phyloP scores from a whole-genome alignment of 2,329 filamentous ascomycete genomes.

The Endocalyx cinctus region DNA sequence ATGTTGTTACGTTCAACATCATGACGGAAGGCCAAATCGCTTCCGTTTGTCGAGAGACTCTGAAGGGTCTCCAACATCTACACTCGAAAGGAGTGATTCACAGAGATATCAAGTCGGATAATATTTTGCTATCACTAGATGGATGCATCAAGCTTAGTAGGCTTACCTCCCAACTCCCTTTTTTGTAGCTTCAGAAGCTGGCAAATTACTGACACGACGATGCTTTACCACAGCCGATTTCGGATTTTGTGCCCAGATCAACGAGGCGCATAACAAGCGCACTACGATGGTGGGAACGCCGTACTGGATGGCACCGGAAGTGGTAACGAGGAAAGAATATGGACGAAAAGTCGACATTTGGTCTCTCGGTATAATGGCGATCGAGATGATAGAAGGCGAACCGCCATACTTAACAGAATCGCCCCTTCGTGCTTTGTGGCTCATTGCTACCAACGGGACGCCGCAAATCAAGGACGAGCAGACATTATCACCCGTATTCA shows the following conservation, averaged over 20 bases:
- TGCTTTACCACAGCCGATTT: slow-evolving; percentile 68
- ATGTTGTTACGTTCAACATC: slow-evolving; percentile 98
- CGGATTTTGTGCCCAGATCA: slow-evolving; percentile 97
- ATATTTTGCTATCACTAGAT: slow-evolving; percentile 88
- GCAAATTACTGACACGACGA: too few species aligned
- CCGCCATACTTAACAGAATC: slow-evolving; percentile 95
- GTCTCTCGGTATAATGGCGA: slow-evolving; percentile 98
- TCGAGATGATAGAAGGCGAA: slow-evolving; percentile 99
- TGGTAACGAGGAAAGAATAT: slow-evolving; percentile 96
- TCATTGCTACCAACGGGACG: slow-evolving; percentile 96
- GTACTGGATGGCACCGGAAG: slow-evolving; percentile 99
- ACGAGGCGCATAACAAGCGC: slow-evolving; percentile 92
- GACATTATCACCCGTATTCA: slow-evolving; percentile 74
- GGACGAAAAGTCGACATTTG: slow-evolving; percentile 98
- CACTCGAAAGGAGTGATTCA: slow-evolving; percentile 98
- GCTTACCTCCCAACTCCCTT: slow-evolving; percentile 28
- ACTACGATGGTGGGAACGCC: slow-evolving; percentile 99
- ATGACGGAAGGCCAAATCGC: slow-evolving; percentile 98
- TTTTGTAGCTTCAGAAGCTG: background rate
- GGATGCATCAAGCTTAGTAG: slow-evolving; percentile 96
- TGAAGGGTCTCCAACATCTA: slow-evolving; percentile 87
- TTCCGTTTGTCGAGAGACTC: slow-evolving; percentile 87
- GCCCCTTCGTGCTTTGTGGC: slow-evolving; percentile 83
- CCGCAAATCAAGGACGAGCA: slow-evolving; percentile 92
- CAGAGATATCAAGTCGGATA: slow-evolving; percentile 98